phyloP scores from a whole-genome alignment of 768 basidiomycete genomes.

The Coprinopsis cinerea region DNA sequence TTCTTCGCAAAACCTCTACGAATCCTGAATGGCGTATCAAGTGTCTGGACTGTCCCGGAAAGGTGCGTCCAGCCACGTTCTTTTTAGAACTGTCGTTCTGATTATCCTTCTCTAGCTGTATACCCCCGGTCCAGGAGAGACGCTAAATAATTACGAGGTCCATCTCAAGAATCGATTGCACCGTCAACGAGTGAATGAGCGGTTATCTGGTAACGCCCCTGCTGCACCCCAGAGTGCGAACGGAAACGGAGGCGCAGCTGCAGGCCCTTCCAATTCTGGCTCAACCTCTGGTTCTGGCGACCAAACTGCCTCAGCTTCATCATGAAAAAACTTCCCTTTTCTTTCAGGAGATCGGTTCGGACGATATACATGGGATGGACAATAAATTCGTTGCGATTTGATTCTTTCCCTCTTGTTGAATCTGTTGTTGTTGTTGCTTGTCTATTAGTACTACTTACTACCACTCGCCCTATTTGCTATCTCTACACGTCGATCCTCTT shows the following conservation, averaged over 20 bases:
- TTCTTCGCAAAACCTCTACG: constrained; percentile 53
- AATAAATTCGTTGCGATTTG: no score
- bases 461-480: background rate
- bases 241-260: background rate
- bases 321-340: no score
- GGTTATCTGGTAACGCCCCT: constrained; percentile 24
- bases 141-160: constrained; percentile 85
- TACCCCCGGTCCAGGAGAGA: constrained; percentile 84
- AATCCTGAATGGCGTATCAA: constrained; percentile 85
- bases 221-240: background rate
- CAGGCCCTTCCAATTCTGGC: no score
- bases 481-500: background rate
- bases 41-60: constrained; percentile 90
- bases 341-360: no score
- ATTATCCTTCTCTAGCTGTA: constrained; percentile 53
- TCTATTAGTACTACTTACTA: background rate
- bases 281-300: no score
- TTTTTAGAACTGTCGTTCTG: constrained; percentile 4
- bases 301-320: no score
- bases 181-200: constrained; percentile 65
- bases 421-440: no score
- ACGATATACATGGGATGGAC: no score
- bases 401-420: no score
- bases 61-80: constrained; percentile 44
- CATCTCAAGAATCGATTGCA: constrained; percentile 86